Conservation (phyloP, 208 protist genomes). For the Endotrypanum monterogeii region DNA sequence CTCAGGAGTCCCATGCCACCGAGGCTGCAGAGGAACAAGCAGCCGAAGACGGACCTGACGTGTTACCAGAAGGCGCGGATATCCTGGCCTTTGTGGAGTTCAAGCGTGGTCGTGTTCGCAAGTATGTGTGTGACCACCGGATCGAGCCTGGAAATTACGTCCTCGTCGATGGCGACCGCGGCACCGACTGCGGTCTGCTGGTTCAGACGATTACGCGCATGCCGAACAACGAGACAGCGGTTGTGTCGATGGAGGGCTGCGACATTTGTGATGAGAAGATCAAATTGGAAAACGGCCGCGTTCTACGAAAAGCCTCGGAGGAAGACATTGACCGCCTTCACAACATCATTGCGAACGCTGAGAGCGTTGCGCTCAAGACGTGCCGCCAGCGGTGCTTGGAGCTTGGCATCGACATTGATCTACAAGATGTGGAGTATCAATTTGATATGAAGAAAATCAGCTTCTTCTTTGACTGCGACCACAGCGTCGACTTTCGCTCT, state of each 20-base stretch:
- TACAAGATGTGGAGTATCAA: conserved; percentile 91
- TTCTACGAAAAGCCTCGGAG: conserved; percentile 64
- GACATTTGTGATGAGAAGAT: conserved; percentile 73
- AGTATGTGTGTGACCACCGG: conserved; percentile 63
- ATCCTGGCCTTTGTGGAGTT: conserved; percentile 88
- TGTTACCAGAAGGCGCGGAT: conserved; percentile 19
- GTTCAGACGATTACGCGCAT: conserved; percentile 59
- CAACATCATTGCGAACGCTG: conserved; percentile 72
- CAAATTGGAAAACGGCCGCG: conserved; percentile 76
- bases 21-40: background rate
- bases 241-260: conserved; percentile 75
- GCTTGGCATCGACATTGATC: conserved; percentile 78
- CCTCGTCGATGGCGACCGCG: conserved; percentile 89
- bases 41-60: conserved; percentile 22
- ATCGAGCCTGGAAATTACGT: conserved; percentile 82
- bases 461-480: conserved; percentile 92
- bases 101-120: conserved; percentile 76
- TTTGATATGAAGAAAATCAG: conserved; percentile 94
- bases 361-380: conserved; percentile 85
- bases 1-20: conserved; percentile 13
- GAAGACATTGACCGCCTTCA: conserved; percentile 81
- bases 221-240: conserved; percentile 41
- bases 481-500: conserved; percentile 89
- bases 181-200: conserved; percentile 82
- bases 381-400: conserved; percentile 83